Conservation (phyloP, 139 green algal species). For the Coelastrella sp. region DNA sequence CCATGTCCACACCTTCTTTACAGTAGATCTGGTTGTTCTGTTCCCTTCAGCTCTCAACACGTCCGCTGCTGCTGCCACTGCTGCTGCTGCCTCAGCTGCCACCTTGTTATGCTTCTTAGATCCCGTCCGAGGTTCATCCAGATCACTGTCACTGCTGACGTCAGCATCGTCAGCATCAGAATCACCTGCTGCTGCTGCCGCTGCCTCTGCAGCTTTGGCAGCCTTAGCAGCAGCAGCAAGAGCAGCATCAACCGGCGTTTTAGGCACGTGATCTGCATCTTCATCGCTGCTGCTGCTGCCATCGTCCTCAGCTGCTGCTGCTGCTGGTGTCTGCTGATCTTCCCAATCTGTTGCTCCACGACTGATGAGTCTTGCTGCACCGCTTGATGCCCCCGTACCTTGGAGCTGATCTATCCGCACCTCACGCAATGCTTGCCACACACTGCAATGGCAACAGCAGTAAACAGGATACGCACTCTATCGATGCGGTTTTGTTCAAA, state of each 20-base stretch:
- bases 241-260: not conserved
- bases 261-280: not conserved
- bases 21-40: not conserved
- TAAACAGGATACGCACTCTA: not conserved
- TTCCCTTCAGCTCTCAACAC: not conserved
- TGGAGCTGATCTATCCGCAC: constrained; percentile 22
- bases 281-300: not conserved
- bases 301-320: not conserved
- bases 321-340: not conserved
- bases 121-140: not conserved
- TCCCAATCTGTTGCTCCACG: not conserved
- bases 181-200: not conserved
- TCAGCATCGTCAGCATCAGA: constrained; percentile 10
- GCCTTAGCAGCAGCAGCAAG: not conserved
- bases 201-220: not conserved
- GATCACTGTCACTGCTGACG: not conserved
- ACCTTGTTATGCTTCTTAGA: not conserved
- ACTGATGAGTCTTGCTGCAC: not conserved
- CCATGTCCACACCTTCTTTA: not conserved
- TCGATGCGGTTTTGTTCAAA: too few relatives aligned
- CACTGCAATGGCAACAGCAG: constrained; percentile 4
- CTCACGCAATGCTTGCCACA: constrained; percentile 33
- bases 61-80: constrained; percentile 31
- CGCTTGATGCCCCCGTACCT: not conserved
- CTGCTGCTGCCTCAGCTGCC: not conserved